Evolutionary conservation across 2,329 filamentous ascomycete genomes (phyloP).

Genomic region (Ceratocystis eucalypticola): DNA sequence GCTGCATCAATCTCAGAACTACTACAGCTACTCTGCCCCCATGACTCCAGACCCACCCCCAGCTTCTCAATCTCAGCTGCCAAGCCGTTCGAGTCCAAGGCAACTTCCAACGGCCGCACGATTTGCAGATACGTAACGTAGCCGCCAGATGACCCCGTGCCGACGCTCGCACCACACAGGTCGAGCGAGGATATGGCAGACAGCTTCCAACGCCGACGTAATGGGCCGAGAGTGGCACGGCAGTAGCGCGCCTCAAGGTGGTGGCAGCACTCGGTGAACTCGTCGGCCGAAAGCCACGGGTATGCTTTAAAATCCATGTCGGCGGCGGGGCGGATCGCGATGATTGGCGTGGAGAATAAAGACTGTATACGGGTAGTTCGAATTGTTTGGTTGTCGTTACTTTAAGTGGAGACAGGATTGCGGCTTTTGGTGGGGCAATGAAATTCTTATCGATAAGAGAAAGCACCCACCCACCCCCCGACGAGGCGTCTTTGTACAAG

Average conservation of each 20-base stretch:
- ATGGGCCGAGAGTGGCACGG: conserved; percentile 41
- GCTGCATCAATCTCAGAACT: conserved; percentile 18
- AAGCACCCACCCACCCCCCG: no score
- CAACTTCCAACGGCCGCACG: conserved; percentile 37
- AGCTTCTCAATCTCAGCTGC: conserved; percentile 34
- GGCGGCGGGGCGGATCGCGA: not conserved
- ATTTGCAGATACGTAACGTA: conserved; percentile 44
- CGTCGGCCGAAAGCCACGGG: conserved; percentile 45
- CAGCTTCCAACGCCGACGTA: conserved; percentile 43
- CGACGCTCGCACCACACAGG: conserved; percentile 30
- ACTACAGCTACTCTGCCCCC: conserved; percentile 6
- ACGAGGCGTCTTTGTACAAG: not conserved
- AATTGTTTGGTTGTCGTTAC: not conserved
- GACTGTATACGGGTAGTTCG: not conserved
- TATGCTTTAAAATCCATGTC: conserved; percentile 38
- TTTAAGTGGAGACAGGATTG: not conserved
- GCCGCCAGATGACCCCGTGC: conserved; percentile 23
- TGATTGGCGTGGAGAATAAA: not conserved
- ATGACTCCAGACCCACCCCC: conserved; percentile 27
- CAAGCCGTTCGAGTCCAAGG: conserved; percentile 33
- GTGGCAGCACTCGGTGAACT: conserved; percentile 54
- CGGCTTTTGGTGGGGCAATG: not conserved
- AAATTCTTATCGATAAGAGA: not conserved
- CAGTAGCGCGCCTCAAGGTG: conserved; percentile 46
- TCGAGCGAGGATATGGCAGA: conserved; percentile 39